Evolutionary conservation across 495 filamentous ascomycete species (phyloP), one percentile per base, ranked within the genome.

Genomic region (Viridothelium virens): DNA sequence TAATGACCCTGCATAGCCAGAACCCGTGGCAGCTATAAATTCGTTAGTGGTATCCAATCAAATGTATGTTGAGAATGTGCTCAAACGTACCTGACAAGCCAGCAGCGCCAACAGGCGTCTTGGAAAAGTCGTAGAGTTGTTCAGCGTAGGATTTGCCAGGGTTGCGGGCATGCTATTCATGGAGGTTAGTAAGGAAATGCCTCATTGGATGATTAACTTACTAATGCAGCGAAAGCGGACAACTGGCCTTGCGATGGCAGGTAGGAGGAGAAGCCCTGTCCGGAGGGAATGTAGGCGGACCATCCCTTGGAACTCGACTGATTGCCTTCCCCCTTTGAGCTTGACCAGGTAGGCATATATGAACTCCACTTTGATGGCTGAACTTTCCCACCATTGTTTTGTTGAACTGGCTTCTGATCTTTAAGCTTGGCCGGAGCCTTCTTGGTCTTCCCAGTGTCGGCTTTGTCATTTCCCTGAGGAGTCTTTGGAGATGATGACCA

Each of bases 61-160:
- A 37, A 3, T 39, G 14, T 36, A 56, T 38, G 14, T 12, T n/a
- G 62, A 48, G 9, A 18, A 47, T 38, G 18, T 9, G 56, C 16
- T 44, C n/a, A n/a, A 12, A 62, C 37, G 31, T 66, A 76, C 72
- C 73, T 38, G 68, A 63, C 62, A 71, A 56, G 62, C 69, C 68
- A 56, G 70, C 76, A 31, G 76, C 76, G 31, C 76, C 76, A 9
- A 78, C 76, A 3, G 76, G 76, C 5, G 76, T 78, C 64, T 77
- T 77, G 0, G 74, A 76, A 56, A 78, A 78, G 38, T 76, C 74
- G 41, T 76, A 74, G 34, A 78, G 64, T 46, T 78, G 76, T 64
- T 78, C 75, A 3, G 74, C 66, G 63, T 77, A 77, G 38, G 71
- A 73, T 70, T 78, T 78, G 44, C 73, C 74, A 12, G 71, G 73